phyloP scores from a whole-genome alignment of 805 yeast species.

The Candida coquimbonensis region DNA sequence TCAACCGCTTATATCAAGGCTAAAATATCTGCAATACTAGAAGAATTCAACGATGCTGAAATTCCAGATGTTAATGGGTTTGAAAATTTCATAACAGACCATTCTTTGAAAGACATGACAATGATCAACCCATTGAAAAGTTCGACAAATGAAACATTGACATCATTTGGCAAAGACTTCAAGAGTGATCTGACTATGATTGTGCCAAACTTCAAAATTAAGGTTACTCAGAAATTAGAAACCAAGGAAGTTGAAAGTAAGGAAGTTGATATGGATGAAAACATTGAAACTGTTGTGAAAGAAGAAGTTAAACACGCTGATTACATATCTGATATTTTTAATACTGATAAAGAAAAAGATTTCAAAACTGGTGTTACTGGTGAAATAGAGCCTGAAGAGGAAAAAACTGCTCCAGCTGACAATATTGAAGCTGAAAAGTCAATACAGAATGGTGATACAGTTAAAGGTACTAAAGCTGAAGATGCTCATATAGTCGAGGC shows the following conservation, averaged over 20 bases:
- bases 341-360: too few relatives aligned
- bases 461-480: too few relatives aligned
- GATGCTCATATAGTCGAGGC: too few relatives aligned
- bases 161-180: slow-evolving; percentile 8
- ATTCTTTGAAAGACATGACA: slow-evolving; percentile 21
- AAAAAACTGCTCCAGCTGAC: too few relatives aligned
- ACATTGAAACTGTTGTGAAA: slow-evolving; percentile 8
- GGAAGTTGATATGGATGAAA: slow-evolving; percentile 9
- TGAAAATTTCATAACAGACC: slow-evolving; percentile 11
- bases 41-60: slow-evolving; percentile 19
- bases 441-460: too few relatives aligned
- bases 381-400: too few relatives aligned
- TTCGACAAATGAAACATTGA: slow-evolving; percentile 12
- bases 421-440: neutral
- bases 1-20: slow-evolving; percentile 15
- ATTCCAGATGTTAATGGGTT: slow-evolving; percentile 8
- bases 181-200: slow-evolving; percentile 33
- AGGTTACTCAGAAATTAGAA: neutral
- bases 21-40: slow-evolving; percentile 18
- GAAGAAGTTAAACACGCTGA: slow-evolving; percentile 3
- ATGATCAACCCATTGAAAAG: slow-evolving; percentile 22
- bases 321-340: neutral
- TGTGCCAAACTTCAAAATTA: slow-evolving; percentile 21
- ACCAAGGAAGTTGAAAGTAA: neutral
- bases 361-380: too few relatives aligned